phyloP scores from a whole-genome alignment of 257 asterid species.

The Fraxinus americana region DNA sequence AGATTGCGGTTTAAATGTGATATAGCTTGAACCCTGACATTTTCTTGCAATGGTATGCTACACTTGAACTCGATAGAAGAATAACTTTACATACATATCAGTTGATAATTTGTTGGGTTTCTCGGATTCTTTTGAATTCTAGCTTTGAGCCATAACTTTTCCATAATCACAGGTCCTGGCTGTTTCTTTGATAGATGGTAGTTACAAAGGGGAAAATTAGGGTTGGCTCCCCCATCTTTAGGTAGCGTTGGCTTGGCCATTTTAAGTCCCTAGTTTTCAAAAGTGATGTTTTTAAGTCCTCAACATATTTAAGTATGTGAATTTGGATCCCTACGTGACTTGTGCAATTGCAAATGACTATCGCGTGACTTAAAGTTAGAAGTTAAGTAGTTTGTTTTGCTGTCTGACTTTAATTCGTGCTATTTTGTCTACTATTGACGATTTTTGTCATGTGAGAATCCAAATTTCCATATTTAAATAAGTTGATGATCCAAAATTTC shows the following conservation, averaged over 20 bases:
- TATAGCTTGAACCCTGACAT: neutral
- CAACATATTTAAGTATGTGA: no score
- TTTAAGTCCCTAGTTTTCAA: neutral
- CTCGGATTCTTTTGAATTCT: neutral
- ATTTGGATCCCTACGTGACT: neutral
- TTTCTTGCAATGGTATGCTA: neutral
- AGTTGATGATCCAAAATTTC: no score
- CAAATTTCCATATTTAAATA: no score
- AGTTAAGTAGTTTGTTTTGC: no score
- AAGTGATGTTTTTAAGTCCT: neutral
- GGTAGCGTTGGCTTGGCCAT: neutral
- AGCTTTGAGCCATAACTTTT: neutral
- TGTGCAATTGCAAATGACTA: no score
- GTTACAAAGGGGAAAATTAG: no score
- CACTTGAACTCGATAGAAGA: neutral
- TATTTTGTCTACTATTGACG: no score
- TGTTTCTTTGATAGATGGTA: neutral
- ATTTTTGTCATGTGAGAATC: no score
- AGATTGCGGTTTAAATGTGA: neutral
- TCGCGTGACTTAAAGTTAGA: no score
- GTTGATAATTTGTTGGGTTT: neutral
- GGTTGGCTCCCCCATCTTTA: neutral
- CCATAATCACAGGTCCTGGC: neutral
- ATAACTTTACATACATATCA: neutral
- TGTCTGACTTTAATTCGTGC: no score